A percentile compares a stretch with the other conserved stretches of the same genome.
These are phyloP conservation scores for Trichophyton mentagrophytes DNA, from an alignment of 2,329 filamentous ascomycete species.

Conservation along the genomic window DNA sequence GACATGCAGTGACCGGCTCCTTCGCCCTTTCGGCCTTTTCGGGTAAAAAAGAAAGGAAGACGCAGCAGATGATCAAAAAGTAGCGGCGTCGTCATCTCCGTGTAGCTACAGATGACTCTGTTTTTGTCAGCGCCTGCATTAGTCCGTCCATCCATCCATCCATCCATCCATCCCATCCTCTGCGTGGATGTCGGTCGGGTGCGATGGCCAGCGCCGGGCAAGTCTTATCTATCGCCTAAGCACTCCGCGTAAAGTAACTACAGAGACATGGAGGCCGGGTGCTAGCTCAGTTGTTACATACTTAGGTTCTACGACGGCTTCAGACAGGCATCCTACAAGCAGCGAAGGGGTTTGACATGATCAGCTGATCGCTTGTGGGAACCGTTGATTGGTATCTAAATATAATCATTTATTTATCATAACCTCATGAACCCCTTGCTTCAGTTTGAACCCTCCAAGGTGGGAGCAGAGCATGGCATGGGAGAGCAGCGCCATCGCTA, in stretches of 20 bases:
- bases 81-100: not conserved
- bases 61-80: not conserved
- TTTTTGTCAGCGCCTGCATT: not conserved
- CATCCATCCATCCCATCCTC: not conserved
- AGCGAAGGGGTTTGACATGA: not conserved
- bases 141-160: not conserved
- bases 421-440: not conserved
- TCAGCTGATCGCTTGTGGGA: conserved; percentile 1
- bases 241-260: too few species aligned
- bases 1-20: not conserved
- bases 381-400: conserved; percentile 2
- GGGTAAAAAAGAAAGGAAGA: not conserved
- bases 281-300: too few species aligned
- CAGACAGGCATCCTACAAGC: not conserved
- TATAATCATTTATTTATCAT: not conserved
- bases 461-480: too few species aligned
- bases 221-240: not conserved
- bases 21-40: not conserved
- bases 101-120: not conserved
- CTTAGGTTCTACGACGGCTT: not conserved
- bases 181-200: too few species aligned
- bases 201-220: not conserved
- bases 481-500: too few species aligned
- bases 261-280: too few species aligned
- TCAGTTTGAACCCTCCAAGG: not conserved